Percentiles rank a stretch among this genome's conserved stretches.
These are phyloP conservation scores for Buddleja alternifolia DNA, from an alignment of 257 asterid species.

Conservation along the genomic window DNA sequence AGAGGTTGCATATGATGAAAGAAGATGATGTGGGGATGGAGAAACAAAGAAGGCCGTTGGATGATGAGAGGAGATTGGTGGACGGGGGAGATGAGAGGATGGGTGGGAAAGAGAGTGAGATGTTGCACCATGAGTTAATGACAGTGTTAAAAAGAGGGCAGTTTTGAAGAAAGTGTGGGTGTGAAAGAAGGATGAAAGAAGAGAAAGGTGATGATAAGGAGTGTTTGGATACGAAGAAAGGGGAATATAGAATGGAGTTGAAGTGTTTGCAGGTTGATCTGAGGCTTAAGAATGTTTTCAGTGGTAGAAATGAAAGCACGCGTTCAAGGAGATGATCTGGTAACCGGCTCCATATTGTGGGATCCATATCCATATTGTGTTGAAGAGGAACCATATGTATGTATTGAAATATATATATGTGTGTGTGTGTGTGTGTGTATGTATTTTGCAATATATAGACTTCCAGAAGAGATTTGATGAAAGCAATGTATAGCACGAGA, in stretches of 20 bases:
- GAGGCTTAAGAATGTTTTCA: conserved; percentile 58
- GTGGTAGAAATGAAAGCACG: conserved; percentile 63
- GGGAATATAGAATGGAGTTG: conserved; percentile 58
- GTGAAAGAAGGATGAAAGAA: conserved; percentile 70
- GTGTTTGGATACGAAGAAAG: conserved; percentile 54
- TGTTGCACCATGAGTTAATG: conserved; percentile 47
- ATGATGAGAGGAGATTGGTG: conserved; percentile 43
- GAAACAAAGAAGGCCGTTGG: conserved; percentile 65
- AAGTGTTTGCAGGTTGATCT: conserved; percentile 68
- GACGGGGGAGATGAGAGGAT: conserved; percentile 29
- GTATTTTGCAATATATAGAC: no score
- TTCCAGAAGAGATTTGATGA: conserved; percentile 8
- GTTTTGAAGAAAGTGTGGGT: conserved; percentile 48
- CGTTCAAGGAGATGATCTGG: conserved; percentile 64
- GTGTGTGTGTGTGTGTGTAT: background rate
- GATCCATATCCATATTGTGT: conserved; percentile 46
- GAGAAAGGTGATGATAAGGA: conserved; percentile 40
- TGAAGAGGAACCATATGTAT: background rate
- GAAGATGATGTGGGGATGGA: conserved; percentile 38
- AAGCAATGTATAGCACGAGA: background rate
- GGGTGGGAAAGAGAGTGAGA: conserved; percentile 47
- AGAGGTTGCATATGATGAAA: conserved; percentile 51
- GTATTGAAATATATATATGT: background rate
- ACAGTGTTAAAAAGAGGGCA: conserved; percentile 54
- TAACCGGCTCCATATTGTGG: conserved; percentile 58